Evolutionary conservation across 768 basidiomycete genomes (phyloP).

Genomic region (Pleurotus tuber-regium): DNA sequence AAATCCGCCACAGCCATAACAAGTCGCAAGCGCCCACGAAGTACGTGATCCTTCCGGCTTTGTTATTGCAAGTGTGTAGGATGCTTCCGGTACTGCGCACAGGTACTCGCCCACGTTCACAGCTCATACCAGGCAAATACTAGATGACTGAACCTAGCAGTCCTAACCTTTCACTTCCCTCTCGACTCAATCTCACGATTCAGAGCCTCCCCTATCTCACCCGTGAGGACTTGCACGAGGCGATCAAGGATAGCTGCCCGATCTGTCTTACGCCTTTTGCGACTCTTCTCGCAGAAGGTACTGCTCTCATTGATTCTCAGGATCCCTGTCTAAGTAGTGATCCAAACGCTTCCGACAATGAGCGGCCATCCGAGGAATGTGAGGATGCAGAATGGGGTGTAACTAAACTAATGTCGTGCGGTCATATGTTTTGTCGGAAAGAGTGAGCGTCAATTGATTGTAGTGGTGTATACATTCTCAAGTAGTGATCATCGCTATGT

Average conservation of each 20-base stretch:
- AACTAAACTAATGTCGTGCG: conserved; percentile 57
- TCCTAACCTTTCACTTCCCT: no score
- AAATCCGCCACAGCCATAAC: no score
- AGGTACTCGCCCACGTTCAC: no score
- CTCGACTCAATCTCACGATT: neutral
- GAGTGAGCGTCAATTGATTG: conserved; percentile 48
- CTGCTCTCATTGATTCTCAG: no score
- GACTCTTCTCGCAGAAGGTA: conserved; percentile 33
- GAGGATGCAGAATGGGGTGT: conserved; percentile 35
- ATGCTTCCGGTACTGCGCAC: no score
- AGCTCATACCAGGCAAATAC: no score
- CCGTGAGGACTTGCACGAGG: conserved; percentile 1
- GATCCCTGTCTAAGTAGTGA: neutral
- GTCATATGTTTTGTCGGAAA: conserved; percentile 65
- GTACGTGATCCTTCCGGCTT: no score
- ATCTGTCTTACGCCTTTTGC: conserved; percentile 61
- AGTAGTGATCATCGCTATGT: neutral
- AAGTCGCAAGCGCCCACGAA: no score
- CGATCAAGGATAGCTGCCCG: conserved; percentile 54
- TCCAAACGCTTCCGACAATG: no score
- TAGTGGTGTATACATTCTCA: conserved; percentile 5
- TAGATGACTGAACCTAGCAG: no score
- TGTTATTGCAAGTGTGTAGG: no score
- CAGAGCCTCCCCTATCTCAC: neutral
- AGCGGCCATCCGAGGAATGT: conserved; percentile 7